Evolutionary conservation across 176 grass and related monocot species (phyloP), one percentile per base, ranked within the genome.

Genomic region (Oryza punctata): DNA sequence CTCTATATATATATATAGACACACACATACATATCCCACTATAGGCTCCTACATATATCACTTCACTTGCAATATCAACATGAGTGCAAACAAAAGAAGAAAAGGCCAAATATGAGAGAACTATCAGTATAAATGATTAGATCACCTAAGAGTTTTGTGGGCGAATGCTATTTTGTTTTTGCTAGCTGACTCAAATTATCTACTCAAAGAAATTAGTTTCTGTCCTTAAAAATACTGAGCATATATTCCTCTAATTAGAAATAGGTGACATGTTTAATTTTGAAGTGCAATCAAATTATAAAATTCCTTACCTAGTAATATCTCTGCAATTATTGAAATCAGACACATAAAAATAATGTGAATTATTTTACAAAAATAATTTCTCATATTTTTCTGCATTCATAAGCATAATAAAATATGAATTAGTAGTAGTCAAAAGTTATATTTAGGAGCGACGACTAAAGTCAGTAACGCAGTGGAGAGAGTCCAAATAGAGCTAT

Each of bases 31-130:
- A n/a, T n/a, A n/a, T n/a, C n/a, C n/a, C n/a, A 19, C 25, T 32
- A 16, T 6, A 13, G 35, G 46, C 2, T 54, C 49, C 73, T 37
- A 26, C 75, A 77, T 37, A 26, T 54, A 77, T 63, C 50, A 40
- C 32, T 61, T 77, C 29, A 77, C 74, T 40, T 63, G 52, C 52
- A 77, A 38, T 61, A 38, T 61, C 24, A 63, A 60, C 30, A 15
- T 21, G 19, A 23, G 14, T 11, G 5, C 73, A 59, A 75, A 75
- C 49, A 76, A 76, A 61, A 76, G 29, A 60, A 59, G 30, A 24
- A 25, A 24, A 54, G 0, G 2, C 5, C 57, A 37, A 54, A 23
- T 32, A 59, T 59, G 49, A 50, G 28, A 23, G 9, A 75, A 9
- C 16, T 75, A 35, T 75, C 28, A 33, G 12, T 8, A 38, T 38